Evolutionary conservation across 2,329 filamentous ascomycete species (phyloP).

Genomic region (Penicillium hesseltinei): DNA sequence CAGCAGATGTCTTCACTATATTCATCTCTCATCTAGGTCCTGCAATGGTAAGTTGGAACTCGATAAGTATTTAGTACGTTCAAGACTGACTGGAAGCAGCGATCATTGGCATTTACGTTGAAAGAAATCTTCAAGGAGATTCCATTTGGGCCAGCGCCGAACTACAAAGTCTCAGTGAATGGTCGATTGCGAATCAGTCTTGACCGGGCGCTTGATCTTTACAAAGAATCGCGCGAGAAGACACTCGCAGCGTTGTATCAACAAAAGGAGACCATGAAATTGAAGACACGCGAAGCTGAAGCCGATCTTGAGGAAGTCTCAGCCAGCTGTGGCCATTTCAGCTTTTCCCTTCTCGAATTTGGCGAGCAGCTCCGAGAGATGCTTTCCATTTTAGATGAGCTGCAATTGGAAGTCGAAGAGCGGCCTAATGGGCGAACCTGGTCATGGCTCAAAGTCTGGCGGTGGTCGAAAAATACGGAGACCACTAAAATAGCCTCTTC

Average conservation of each 20-base stretch:
- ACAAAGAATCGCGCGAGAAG: constrained; percentile 69
- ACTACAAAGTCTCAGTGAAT: constrained; percentile 70
- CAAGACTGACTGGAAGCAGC: constrained; percentile 44
- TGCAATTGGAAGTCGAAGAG: constrained; percentile 68
- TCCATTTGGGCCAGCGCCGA: constrained; percentile 69
- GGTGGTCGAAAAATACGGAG: constrained; percentile 20
- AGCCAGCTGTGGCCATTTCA: constrained; percentile 96
- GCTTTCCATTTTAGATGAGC: constrained; percentile 77
- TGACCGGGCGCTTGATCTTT: constrained; percentile 74
- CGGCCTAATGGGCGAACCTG: constrained; percentile 64
- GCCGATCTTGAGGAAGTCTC: constrained; percentile 97
- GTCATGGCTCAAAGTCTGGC: constrained; percentile 86
- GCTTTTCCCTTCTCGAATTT: constrained; percentile 85
- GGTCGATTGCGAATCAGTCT: constrained; percentile 78
- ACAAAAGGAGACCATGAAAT: constrained; percentile 66
- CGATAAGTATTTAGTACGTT: neutral
- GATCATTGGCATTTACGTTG: constrained; percentile 87
- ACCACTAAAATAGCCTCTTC: constrained; percentile 20
- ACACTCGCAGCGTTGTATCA: constrained; percentile 79
- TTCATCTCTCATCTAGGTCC: constrained; percentile 89
- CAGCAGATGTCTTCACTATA: constrained; percentile 83
- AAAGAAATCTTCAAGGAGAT: constrained; percentile 85
- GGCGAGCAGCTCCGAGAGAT: constrained; percentile 85
- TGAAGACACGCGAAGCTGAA: constrained; percentile 70
- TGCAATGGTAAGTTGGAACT: constrained; percentile 62